Conservation (phyloP, 768 basidiomycete genomes). For the Basidioascus undulatus region DNA sequence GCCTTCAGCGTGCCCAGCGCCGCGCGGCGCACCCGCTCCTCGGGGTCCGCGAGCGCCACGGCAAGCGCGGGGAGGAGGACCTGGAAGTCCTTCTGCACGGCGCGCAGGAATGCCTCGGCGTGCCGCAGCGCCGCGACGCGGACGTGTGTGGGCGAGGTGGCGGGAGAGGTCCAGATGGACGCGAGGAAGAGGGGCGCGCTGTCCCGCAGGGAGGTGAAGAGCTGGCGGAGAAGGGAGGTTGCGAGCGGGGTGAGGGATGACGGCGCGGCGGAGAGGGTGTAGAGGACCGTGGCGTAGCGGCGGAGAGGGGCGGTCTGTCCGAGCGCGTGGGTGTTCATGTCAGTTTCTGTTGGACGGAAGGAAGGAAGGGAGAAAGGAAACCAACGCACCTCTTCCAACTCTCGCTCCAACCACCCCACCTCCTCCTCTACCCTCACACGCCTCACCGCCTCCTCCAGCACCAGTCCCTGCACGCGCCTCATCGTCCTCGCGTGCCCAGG, state of each 20-base stretch:
- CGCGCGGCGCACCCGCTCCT: conserved; percentile 24
- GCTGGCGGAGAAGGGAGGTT: conserved; percentile 30
- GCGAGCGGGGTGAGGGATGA: conserved; percentile 28
- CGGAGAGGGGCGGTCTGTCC: no score
- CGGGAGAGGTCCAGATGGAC: conserved; percentile 30
- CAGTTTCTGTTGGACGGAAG: no score
- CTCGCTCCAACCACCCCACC: no score
- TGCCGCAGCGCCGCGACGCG: conserved; percentile 42
- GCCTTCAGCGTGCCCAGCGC: conserved; percentile 28
- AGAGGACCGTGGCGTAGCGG: no score
- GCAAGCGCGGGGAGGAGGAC: conserved; percentile 46
- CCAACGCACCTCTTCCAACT: no score
- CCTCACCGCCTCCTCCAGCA: no score
- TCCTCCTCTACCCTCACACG: no score
- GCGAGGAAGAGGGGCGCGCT: conserved; percentile 59
- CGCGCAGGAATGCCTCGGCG: conserved; percentile 52
- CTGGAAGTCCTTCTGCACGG: conserved; percentile 42
- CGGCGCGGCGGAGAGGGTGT: conserved; percentile 38
- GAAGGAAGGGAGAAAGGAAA: no score
- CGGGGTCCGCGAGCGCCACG: conserved; percentile 30
- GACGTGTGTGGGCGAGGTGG: conserved; percentile 13
- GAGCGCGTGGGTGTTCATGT: no score
- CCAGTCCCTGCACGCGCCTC: conserved; percentile 32
- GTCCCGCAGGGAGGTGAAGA: conserved; percentile 45
- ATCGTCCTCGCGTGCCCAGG: conserved; percentile 34